Base-by-base conservation (phyloP, 2,329 filamentous ascomycete species). In the Colletotrichum sansevieriae region DNA sequence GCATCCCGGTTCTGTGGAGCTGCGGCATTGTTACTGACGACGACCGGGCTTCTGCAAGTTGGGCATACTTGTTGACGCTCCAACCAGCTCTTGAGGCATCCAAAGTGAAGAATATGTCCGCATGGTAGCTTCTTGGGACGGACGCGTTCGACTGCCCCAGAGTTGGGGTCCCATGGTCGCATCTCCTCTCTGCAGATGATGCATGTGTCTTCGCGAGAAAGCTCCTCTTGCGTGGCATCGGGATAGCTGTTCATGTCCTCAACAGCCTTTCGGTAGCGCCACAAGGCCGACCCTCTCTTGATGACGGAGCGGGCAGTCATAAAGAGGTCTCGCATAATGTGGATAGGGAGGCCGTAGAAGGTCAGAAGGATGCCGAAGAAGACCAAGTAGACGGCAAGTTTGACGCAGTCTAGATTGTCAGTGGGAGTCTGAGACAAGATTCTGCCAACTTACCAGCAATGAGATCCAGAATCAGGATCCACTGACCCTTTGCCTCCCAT, bases 101-200 rank as follows among this genome's bases (percentile, higher is more conserved):
- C 92, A 72, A 98, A 92, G 79, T 99, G 96, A 44, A 99, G 82
- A 44, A 98, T 96, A 76, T 99, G 96, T 4, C 95, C 95, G 79
- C 96, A 99, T 0, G 96, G 96, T 10, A 99, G 87, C 81, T 97
- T 98, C 84, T 99, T 99, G 7, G 96, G 94, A 20, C 96, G 88
- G 65, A 92, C 87, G 63, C 95, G 88, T 76, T 98, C 94, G 67
- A 97, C 91, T 64, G 92, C 85, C n/a, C 88, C 91, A 81, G 81
- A 78, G 5, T 71, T 76, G 0, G 84, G 81, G 66, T 88, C 80
- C 92, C 94, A 97, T 1, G 91, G 90, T 39, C 89, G 88, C 96
- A 99, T 99, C 72, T 97, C 93, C 78, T 99, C 96, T 70, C 96
- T 90, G 79, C 96, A 99, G 63, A 99, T 97, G 74, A 99, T 99